These are phyloP conservation scores for Amanita molliuscula DNA, from an alignment of 768 basidiomycete species.

Conservation along the genomic window DNA sequence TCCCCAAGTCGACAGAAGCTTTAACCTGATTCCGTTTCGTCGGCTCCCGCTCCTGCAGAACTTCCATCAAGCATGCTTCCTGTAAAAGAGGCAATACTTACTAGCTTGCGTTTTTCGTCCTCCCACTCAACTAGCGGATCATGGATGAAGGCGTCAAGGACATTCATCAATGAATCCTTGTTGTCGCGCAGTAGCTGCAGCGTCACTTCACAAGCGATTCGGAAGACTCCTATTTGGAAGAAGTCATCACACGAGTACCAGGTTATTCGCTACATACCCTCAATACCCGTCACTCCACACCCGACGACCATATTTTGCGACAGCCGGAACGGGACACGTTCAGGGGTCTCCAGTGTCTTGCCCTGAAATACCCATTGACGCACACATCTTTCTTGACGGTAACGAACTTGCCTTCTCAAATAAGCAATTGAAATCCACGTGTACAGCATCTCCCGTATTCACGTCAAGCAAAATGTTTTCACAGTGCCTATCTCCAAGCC, in stretches of 20 bases:
- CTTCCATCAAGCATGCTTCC: no score
- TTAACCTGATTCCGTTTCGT: conserved; percentile 33
- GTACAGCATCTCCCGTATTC: conserved; percentile 83
- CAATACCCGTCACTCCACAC: conserved; percentile 85
- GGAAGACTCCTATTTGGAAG: conserved; percentile 58
- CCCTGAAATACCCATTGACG: conserved; percentile 35
- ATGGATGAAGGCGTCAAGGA: conserved; percentile 93
- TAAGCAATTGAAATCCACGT: conserved; percentile 96
- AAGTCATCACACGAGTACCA: neutral
- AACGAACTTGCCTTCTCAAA: conserved; percentile 73
- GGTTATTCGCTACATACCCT: conserved; percentile 39
- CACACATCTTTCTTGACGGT: neutral
- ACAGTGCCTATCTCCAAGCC: conserved; percentile 95
- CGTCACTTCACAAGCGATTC: conserved; percentile 85
- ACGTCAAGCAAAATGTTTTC: conserved; percentile 93
- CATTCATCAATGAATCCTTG: conserved; percentile 89
- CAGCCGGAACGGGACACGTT: conserved; percentile 88
- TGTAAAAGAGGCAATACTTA: conserved; percentile 15
- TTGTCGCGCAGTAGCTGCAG: conserved; percentile 81
- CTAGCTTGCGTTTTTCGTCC: conserved; percentile 62
- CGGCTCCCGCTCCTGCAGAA: conserved; percentile 32
- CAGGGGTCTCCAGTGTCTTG: conserved; percentile 77
- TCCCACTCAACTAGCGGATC: conserved; percentile 97
- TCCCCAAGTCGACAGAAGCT: conserved; percentile 44
- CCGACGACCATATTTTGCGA: conserved; percentile 92